phyloP scores from a whole-genome alignment of 139 green algal genomes.

The Micractinium conductrix region DNA sequence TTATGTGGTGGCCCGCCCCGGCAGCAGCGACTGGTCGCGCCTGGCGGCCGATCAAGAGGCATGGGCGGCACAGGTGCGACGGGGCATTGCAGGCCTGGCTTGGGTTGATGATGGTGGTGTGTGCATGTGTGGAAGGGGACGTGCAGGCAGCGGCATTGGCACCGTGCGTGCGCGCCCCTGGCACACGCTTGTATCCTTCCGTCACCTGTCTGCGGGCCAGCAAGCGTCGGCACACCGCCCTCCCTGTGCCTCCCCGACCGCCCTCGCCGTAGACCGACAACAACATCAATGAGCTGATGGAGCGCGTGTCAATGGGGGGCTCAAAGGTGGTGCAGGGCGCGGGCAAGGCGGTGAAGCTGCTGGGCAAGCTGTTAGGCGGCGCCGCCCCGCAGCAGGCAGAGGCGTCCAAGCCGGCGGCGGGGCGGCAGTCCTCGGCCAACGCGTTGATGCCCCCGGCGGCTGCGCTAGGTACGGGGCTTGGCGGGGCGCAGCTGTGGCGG shows the following conservation, averaged over 20 bases:
- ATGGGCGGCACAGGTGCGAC: slow-evolving; percentile 40
- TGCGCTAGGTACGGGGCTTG: no score
- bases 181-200: no score
- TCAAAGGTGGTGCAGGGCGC: slow-evolving; percentile 48
- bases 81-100: background rate
- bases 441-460: background rate
- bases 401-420: background rate
- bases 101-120: no score
- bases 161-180: no score
- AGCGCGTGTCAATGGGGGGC: slow-evolving; percentile 41
- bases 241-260: no score
- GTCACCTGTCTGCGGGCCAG: no score
- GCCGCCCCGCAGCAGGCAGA: background rate
- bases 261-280: slow-evolving; percentile 46
- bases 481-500: no score
- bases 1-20: background rate
- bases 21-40: background rate
- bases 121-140: no score
- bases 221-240: no score
- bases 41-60: slow-evolving; percentile 41
- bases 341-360: slow-evolving; percentile 51
- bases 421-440: background rate
- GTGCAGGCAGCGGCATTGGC: no score
- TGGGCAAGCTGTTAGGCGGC: slow-evolving; percentile 48
- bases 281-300: slow-evolving; percentile 47